Conservation (phyloP, 805 yeast species). For the Suhomyces prunicola region DNA sequence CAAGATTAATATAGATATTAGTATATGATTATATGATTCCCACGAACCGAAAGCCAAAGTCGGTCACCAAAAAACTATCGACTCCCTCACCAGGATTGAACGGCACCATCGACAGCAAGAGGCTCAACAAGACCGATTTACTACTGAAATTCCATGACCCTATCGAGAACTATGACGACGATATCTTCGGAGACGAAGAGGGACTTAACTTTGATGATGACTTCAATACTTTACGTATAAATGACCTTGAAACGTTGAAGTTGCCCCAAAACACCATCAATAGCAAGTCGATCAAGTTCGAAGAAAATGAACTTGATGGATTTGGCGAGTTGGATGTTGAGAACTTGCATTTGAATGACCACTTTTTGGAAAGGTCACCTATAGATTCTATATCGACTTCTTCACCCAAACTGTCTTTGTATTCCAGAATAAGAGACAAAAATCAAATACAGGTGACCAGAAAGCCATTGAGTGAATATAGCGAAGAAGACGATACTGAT, state of each 20-base stretch:
- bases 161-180: conserved; percentile 17
- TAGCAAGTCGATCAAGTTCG: conserved; percentile 2
- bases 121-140: conserved; percentile 15
- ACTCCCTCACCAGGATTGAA: conserved; percentile 8
- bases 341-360: background rate
- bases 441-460: conserved; percentile 10
- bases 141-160: conserved; percentile 20
- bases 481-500: conserved; percentile 39
- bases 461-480: conserved; percentile 32
- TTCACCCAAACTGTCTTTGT: conserved; percentile 18
- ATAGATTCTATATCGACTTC: conserved; percentile 24
- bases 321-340: background rate
- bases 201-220: conserved; percentile 21
- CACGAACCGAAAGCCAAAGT: conserved; percentile 8
- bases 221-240: conserved; percentile 23
- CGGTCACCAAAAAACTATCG: conserved; percentile 9
- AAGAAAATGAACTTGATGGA: conserved; percentile 6
- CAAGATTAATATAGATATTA: background rate
- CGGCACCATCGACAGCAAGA: background rate
- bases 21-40: conserved; percentile 3
- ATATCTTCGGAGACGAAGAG: conserved; percentile 24
- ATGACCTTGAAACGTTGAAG: conserved; percentile 10
- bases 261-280: background rate
- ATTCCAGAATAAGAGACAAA: conserved; percentile 1
- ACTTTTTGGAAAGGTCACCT: conserved; percentile 11